Percentiles rank a stretch among this genome's conserved stretches.
These are phyloP conservation scores for Dictyostelium firmibasis DNA, from an alignment of 78 protist genomes.

Conservation along the genomic window DNA sequence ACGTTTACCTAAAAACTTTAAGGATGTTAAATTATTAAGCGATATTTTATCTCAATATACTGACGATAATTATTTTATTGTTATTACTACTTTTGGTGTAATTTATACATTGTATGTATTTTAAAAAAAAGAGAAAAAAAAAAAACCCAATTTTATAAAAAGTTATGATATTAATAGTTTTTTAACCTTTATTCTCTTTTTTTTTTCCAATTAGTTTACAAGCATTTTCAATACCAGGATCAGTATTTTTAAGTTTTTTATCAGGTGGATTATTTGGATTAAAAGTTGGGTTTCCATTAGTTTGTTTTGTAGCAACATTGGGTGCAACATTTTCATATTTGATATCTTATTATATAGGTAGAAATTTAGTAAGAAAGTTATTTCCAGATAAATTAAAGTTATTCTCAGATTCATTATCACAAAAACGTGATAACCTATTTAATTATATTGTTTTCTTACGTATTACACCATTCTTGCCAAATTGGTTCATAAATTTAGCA, in stretches of 20 bases:
- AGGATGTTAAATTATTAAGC: slow-evolving; percentile 67
- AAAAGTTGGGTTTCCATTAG: slow-evolving; percentile 80
- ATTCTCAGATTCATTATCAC: slow-evolving; percentile 18
- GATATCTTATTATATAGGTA: slow-evolving; percentile 45
- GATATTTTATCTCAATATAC: slow-evolving; percentile 71
- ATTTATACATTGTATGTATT: slow-evolving; percentile 74
- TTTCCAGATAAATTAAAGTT: slow-evolving; percentile 63
- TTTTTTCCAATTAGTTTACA: slow-evolving; percentile 43
- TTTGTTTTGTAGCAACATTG: slow-evolving; percentile 63
- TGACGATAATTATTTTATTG: slow-evolving; percentile 66
- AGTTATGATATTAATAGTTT: too few species aligned
- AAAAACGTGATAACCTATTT: slow-evolving; percentile 32
- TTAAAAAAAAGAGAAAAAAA: too few species aligned
- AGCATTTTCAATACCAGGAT: slow-evolving; percentile 85
- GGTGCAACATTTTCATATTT: slow-evolving; percentile 68
- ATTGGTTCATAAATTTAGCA: slow-evolving; percentile 86
- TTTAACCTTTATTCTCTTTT: neutral
- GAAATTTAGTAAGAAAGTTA: slow-evolving; percentile 30
- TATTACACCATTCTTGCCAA: slow-evolving; percentile 85
- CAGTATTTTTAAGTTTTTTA: slow-evolving; percentile 71
- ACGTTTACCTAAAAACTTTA: slow-evolving; percentile 43
- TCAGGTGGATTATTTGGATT: slow-evolving; percentile 82
- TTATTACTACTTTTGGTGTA: slow-evolving; percentile 41
- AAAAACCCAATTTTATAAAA: too few species aligned
- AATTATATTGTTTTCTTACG: slow-evolving; percentile 79